Conservation (phyloP, 2,329 filamentous ascomycete species). For the Aspergillus caelatus region DNA sequence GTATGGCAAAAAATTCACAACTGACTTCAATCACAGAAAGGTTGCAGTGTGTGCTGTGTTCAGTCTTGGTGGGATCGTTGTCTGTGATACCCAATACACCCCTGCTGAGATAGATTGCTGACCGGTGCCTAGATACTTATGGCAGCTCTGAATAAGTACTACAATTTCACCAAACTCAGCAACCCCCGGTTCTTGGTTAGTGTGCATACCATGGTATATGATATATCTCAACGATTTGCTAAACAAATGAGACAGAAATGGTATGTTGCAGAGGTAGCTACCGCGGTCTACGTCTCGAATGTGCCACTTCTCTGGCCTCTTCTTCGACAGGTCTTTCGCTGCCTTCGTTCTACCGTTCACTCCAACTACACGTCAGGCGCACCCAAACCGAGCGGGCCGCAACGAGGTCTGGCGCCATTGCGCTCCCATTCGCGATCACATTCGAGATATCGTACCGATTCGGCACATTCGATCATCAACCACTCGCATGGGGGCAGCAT, state of each 20-base stretch:
- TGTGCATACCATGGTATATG: not conserved
- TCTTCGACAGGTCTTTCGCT: not conserved
- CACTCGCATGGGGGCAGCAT: not conserved
- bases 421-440: not conserved
- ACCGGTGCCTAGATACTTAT: not conserved
- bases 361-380: not conserved
- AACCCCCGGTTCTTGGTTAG: not conserved
- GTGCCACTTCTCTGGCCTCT: conserved; percentile 5
- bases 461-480: not conserved
- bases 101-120: not conserved
- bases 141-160: conserved; percentile 1
- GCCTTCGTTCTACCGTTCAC: not conserved
- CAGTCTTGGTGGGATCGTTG: not conserved
- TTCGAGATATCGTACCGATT: not conserved
- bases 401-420: not conserved
- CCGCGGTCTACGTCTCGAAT: conserved; percentile 2
- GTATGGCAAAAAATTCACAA: too few species aligned
- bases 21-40: not conserved
- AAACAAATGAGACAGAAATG: not conserved
- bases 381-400: not conserved
- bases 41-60: not conserved
- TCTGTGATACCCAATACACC: not conserved
- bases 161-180: not conserved
- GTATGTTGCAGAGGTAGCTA: conserved; percentile 4
- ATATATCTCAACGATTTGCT: not conserved